Conservation (phyloP, 78 protist species). For the Guillardia theta region DNA sequence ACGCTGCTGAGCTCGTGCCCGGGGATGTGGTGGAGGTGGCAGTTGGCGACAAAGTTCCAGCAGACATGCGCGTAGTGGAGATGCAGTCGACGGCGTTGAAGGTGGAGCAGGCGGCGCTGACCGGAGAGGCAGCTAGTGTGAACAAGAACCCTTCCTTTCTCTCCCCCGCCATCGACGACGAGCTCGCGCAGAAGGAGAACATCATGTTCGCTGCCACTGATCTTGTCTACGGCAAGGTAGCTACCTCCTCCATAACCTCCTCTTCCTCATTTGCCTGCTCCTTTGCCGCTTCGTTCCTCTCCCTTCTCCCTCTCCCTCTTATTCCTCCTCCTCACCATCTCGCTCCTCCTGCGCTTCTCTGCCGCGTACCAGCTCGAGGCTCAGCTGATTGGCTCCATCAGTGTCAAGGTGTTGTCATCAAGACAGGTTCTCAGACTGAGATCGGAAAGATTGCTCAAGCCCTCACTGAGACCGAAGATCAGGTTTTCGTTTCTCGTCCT, state of each 20-base stretch:
- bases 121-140: conserved; percentile 3
- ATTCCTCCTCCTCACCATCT: no score
- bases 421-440: conserved; percentile 67
- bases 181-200: conserved; percentile 14
- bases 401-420: conserved; percentile 69
- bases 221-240: conserved; percentile 60
- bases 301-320: no score
- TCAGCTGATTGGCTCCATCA: no score
- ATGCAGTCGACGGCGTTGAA: neutral
- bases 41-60: conserved; percentile 86
- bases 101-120: conserved; percentile 42
- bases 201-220: conserved; percentile 54
- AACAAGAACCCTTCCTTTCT: neutral
- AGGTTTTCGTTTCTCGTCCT: no score
- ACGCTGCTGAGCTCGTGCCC: conserved; percentile 61
- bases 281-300: no score
- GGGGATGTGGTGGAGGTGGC: conserved; percentile 84
- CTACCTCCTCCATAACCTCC: no score
- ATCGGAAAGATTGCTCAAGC: conserved; percentile 68
- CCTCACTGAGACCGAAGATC: conserved; percentile 40
- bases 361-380: no score
- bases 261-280: no score
- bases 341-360: no score
- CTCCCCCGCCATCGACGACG: conserved; percentile 48
- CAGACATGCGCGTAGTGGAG: conserved; percentile 63